phyloP scores from a whole-genome alignment of 2,329 filamentous ascomycete genomes.

The Sordariomycetes sp. region DNA sequence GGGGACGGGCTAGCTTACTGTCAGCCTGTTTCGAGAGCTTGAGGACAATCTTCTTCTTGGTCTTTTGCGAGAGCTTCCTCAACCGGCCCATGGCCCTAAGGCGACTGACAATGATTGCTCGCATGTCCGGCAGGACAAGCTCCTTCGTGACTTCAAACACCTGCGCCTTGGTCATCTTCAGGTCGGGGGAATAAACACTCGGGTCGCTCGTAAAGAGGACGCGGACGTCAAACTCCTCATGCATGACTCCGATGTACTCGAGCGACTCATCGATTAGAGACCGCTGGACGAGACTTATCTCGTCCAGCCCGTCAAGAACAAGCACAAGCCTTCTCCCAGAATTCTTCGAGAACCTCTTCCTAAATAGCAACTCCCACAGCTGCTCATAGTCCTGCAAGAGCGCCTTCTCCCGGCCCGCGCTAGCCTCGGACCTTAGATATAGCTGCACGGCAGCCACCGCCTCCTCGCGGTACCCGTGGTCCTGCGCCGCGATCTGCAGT shows the following conservation, averaged over 20 bases:
- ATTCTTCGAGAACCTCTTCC: conserved; percentile 10
- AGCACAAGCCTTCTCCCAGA: background rate
- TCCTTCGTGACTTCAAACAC: conserved; percentile 1
- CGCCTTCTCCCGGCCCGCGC: conserved; percentile 11
- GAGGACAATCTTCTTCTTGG: conserved; percentile 15
- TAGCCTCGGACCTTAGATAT: conserved; percentile 9
- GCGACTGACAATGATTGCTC: conserved; percentile 12
- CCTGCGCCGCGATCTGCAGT: conserved; percentile 14
- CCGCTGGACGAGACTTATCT: background rate
- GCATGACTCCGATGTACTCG: background rate
- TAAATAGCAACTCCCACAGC: conserved; percentile 9
- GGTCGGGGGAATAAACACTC: background rate
- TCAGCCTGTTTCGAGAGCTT: conserved; percentile 16
- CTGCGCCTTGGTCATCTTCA: background rate
- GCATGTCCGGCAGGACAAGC: conserved; percentile 13
- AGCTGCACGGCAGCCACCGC: conserved; percentile 13
- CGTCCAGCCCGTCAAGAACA: conserved; percentile 1
- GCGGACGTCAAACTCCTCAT: background rate
- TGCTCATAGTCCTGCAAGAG: conserved; percentile 2
- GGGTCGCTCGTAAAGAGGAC: conserved; percentile 1
- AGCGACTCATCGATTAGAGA: background rate
- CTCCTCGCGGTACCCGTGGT: conserved; percentile 14
- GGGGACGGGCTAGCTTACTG: conserved; percentile 11
- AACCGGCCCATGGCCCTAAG: conserved; percentile 13
- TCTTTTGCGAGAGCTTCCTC: conserved; percentile 14